These are phyloP conservation scores for Hansfordia pulvinata DNA, from an alignment of 2,329 filamentous ascomycete species.

Conservation along the genomic window DNA sequence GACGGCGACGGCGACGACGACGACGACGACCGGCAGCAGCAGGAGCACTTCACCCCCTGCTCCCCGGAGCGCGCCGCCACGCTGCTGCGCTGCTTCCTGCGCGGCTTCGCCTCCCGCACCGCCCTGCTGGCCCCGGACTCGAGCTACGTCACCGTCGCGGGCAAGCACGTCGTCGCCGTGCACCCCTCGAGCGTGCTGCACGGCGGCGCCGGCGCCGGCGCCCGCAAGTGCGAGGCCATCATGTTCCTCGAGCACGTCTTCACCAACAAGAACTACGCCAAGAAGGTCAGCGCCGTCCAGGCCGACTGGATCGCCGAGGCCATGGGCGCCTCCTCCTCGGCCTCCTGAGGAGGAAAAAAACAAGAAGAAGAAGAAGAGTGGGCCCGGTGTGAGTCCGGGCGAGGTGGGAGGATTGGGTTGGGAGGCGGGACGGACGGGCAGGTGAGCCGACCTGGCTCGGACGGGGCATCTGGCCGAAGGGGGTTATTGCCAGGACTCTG, in stretches of 20 bases:
- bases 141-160: constrained; percentile 45
- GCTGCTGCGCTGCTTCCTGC: constrained; percentile 47
- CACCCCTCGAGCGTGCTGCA: constrained; percentile 51
- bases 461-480: too few species aligned
- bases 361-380: not conserved
- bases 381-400: not conserved
- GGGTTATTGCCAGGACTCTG: too few species aligned
- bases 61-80: constrained; percentile 38
- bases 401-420: too few species aligned
- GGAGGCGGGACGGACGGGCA: too few species aligned
- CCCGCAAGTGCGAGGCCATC: constrained; percentile 51
- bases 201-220: too few species aligned
- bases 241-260: constrained; percentile 57
- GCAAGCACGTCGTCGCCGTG: constrained; percentile 46
- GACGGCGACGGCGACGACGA: too few species aligned
- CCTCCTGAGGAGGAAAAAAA: too few species aligned
- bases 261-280: constrained; percentile 52
- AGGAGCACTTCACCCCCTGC: constrained; percentile 40
- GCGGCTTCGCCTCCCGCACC: constrained; percentile 46
- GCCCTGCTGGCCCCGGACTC: constrained; percentile 46
- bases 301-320: constrained; percentile 44
- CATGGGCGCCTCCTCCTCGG: too few species aligned
- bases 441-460: too few species aligned
- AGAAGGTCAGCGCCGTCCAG: constrained; percentile 49
- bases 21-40: constrained; percentile 32